A percentile compares a stretch with the other conserved stretches of the same genome.
These are phyloP conservation scores for Thermoascus crustaceus DNA, from an alignment of 2,329 filamentous ascomycete genomes.

Conservation along the genomic window DNA sequence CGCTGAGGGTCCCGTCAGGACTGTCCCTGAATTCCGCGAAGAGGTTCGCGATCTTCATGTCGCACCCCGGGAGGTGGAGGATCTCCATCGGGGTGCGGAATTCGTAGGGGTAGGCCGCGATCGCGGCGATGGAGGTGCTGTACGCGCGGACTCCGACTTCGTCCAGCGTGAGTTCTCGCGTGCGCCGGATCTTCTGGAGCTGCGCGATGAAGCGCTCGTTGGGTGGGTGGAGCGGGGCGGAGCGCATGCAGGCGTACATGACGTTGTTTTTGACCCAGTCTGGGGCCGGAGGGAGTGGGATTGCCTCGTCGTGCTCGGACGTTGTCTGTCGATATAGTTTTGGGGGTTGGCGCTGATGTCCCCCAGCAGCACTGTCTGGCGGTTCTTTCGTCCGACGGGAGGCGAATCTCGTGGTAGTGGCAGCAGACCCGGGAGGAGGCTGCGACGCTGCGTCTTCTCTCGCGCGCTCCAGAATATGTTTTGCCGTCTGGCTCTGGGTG, in stretches of 20 bases:
- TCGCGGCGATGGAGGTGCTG: constrained; percentile 71
- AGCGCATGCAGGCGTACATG: constrained; percentile 72
- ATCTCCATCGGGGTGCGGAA: constrained; percentile 41
- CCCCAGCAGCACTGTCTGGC: constrained; percentile 12
- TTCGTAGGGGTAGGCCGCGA: constrained; percentile 69
- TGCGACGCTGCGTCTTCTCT: constrained; percentile 38
- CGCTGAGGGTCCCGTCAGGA: constrained; percentile 50
- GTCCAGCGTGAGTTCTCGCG: constrained; percentile 64
- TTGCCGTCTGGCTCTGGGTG: constrained; percentile 7
- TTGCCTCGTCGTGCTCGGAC: constrained; percentile 61
- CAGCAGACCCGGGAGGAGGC: constrained; percentile 5
- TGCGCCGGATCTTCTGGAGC: constrained; percentile 64
- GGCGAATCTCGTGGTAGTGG: constrained; percentile 9
- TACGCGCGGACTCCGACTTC: constrained; percentile 78
- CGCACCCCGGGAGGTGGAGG: constrained; percentile 64
- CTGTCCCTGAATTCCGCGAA: constrained; percentile 65
- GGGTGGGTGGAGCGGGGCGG: constrained; percentile 59
- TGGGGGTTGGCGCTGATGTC: constrained; percentile 26
- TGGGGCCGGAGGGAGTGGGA: constrained; percentile 57
- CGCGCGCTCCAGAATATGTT: constrained; percentile 46
- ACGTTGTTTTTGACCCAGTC: constrained; percentile 57
- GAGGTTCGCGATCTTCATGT: constrained; percentile 66
- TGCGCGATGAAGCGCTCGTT: constrained; percentile 69
- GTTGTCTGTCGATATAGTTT: constrained; percentile 62
- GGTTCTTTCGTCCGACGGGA: constrained; percentile 17